Percentiles rank a stretch among this genome's conserved stretches.
These are phyloP conservation scores for Amanita pseudoporphyria DNA, from an alignment of 768 basidiomycete species.

Conservation along the genomic window DNA sequence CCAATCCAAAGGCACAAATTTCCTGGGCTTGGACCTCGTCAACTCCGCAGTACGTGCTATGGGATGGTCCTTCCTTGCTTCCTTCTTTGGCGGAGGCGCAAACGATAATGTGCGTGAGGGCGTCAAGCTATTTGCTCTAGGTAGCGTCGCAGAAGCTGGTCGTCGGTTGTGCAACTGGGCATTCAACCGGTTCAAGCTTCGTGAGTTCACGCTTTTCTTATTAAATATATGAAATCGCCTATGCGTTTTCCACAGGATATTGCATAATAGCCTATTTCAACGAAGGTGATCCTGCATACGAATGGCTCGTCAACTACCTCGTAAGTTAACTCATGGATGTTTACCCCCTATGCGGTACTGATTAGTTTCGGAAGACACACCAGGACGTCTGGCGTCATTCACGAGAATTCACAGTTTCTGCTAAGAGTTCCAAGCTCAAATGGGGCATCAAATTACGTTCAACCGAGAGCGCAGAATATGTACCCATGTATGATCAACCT, in stretches of 20 bases:
- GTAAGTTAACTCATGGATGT: constrained; percentile 16
- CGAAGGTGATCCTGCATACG: constrained; percentile 39
- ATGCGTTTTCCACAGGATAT: constrained; percentile 22
- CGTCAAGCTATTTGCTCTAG: constrained; percentile 22
- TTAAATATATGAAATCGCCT: not conserved
- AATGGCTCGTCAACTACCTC: constrained; percentile 37
- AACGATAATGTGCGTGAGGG: constrained; percentile 18
- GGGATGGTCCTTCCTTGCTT: constrained; percentile 27
- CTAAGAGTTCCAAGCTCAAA: constrained; percentile 28
- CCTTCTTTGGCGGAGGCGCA: constrained; percentile 11
- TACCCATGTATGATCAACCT: constrained; percentile 27
- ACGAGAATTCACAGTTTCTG: constrained; percentile 28
- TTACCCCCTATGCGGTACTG: not conserved
- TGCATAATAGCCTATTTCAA: constrained; percentile 35
- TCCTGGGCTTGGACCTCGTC: not conserved
- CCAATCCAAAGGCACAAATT: not conserved
- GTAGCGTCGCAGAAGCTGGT: constrained; percentile 29
- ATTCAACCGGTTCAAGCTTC: constrained; percentile 26
- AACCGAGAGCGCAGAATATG: constrained; percentile 26
- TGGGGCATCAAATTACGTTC: constrained; percentile 24
- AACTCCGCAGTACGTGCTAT: constrained; percentile 18
- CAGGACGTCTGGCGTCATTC: constrained; percentile 35
- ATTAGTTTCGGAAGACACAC: constrained; percentile 21
- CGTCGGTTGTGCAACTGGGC: constrained; percentile 23
- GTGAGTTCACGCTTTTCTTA: constrained; percentile 17